Conservation (phyloP, 1,139 yeast genomes). For the Chernovozyma aurita region DNA sequence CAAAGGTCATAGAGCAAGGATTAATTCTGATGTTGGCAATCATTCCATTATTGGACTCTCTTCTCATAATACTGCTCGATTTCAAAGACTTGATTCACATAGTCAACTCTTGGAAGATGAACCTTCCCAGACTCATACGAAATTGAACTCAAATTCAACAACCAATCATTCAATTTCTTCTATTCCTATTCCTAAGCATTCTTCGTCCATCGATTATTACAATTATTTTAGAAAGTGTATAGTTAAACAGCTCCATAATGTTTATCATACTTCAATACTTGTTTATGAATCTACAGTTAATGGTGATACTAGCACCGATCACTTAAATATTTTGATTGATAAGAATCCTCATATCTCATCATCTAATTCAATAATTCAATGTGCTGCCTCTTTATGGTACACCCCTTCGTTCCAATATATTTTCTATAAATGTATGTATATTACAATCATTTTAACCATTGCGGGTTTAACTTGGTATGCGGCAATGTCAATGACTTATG, state of each 20-base stretch:
- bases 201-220: conserved; percentile 14
- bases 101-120: conserved; percentile 24
- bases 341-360: conserved; percentile 40
- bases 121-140: neutral
- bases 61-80: conserved; percentile 11
- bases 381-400: conserved; percentile 30
- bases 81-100: conserved; percentile 26
- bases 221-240: conserved; percentile 40
- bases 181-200: conserved; percentile 11
- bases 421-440: conserved; percentile 34
- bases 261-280: conserved; percentile 48
- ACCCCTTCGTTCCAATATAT: conserved; percentile 50
- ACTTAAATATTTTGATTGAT: conserved; percentile 35
- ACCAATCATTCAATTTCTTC: neutral
- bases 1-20: neutral
- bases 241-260: conserved; percentile 46
- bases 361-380: conserved; percentile 31
- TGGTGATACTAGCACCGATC: conserved; percentile 29
- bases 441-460: conserved; percentile 57
- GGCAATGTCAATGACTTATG: conserved; percentile 76
- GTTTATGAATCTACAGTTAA: conserved; percentile 40
- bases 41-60: neutral
- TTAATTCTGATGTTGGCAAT: neutral
- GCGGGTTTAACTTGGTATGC: conserved; percentile 89
- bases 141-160: neutral